Percentiles rank a stretch among this genome's conserved stretches.
These are phyloP conservation scores for Petrea volubilis DNA, from an alignment of 257 asterid species.

Conservation along the genomic window DNA sequence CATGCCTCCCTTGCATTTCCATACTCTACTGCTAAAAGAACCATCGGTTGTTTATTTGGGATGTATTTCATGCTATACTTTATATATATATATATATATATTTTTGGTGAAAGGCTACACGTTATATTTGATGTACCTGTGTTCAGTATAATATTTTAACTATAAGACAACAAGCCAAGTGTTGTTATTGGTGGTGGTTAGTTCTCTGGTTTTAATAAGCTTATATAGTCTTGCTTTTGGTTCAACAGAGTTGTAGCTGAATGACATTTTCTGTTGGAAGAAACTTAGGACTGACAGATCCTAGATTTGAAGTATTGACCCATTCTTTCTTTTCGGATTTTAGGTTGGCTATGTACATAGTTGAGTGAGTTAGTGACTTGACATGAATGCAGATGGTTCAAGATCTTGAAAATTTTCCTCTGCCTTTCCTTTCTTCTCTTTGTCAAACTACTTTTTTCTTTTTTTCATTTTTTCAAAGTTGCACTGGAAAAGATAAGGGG, in stretches of 20 bases:
- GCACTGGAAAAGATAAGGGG: neutral
- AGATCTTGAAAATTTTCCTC: too few relatives aligned
- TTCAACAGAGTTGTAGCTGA: neutral
- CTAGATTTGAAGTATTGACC: neutral
- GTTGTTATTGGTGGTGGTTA: neutral
- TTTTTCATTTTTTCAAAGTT: neutral
- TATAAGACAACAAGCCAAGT: neutral
- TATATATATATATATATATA: neutral
- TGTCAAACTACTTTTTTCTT: too few relatives aligned
- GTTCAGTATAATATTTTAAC: neutral
- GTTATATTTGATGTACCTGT: too few relatives aligned
- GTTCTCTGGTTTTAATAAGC: neutral
- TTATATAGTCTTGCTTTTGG: neutral
- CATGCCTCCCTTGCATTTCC: neutral
- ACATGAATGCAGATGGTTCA: constrained; percentile 1
- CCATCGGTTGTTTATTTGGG: neutral
- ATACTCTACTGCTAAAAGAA: neutral
- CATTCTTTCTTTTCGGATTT: neutral
- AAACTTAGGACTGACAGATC: neutral
- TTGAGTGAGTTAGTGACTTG: neutral
- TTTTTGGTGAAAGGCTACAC: neutral
- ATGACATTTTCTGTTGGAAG: neutral
- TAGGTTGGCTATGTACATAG: neutral
- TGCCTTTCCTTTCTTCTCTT: too few relatives aligned
- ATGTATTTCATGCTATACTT: neutral